A percentile compares a stretch with the other conserved stretches of the same genome.
Evolutionary conservation across 2,329 filamentous ascomycete species (phyloP).

Genomic region (Sporothrix brunneoviolacea): DNA sequence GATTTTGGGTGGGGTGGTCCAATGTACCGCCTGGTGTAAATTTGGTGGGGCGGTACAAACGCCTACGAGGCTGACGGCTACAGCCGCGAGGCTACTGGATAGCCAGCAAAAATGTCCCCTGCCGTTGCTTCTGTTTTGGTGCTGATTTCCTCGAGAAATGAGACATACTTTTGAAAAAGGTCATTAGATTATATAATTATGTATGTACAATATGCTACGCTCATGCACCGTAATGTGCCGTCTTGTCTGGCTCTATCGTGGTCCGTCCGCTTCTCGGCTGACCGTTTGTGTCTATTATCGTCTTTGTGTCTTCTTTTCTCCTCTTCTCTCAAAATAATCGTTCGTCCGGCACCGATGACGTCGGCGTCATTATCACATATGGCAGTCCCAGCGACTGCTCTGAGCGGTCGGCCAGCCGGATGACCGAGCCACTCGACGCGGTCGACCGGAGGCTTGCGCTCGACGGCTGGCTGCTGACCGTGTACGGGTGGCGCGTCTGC

Average conservation of each 20-base stretch:
- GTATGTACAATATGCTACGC: conserved; percentile 9
- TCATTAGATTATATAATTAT: conserved; percentile 7
- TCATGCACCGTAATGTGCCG: background rate
- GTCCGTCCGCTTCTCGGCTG: background rate
- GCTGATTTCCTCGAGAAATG: no score
- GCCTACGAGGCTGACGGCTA: background rate
- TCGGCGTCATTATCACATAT: conserved; percentile 28
- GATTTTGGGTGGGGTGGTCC: background rate
- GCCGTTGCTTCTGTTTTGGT: no score
- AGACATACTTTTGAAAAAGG: background rate
- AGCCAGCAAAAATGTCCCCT: no score
- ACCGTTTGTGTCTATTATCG: background rate
- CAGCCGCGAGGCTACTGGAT: no score
- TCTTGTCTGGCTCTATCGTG: background rate
- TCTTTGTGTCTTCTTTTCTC: background rate
- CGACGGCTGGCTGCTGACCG: conserved; percentile 32
- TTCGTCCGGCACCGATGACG: background rate
- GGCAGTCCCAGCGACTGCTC: conserved; percentile 28
- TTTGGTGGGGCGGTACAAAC: background rate
- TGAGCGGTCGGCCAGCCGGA: conserved; percentile 37
- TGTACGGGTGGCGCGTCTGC: conserved; percentile 36
- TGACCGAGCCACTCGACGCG: conserved; percentile 37
- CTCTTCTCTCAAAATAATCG: background rate
- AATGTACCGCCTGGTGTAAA: background rate
- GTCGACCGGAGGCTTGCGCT: conserved; percentile 34